Percentiles rank a stretch among this genome's conserved stretches.
phyloP scores from a whole-genome alignment of 2,329 filamentous ascomycete genomes.

The Neonectria coccinea region DNA sequence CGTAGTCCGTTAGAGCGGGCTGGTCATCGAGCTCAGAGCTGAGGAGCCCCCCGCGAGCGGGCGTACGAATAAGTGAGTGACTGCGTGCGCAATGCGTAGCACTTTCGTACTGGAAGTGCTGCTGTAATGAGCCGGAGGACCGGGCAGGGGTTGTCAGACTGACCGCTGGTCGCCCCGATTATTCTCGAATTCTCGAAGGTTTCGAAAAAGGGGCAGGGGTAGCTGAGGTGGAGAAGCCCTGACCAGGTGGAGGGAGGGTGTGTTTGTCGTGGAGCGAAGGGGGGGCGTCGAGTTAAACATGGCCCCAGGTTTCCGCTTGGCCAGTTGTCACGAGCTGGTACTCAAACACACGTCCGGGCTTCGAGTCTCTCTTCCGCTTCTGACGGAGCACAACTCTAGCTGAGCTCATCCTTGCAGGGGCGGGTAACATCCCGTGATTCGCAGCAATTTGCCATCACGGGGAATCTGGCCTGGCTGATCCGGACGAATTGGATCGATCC shows the following conservation, averaged over 20 bases:
- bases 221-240: conserved; percentile 38
- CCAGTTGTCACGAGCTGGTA: conserved; percentile 23
- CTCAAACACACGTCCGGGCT: conserved; percentile 5
- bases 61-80: conserved; percentile 4
- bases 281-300: conserved; percentile 4
- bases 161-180: conserved; percentile 47
- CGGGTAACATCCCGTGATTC: conserved; percentile 40
- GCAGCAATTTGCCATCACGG: conserved; percentile 41
- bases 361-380: background rate
- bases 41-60: conserved; percentile 28
- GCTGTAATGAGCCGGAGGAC: conserved; percentile 31
- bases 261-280: background rate
- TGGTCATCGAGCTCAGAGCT: conserved; percentile 41
- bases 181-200: conserved; percentile 47
- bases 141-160: conserved; percentile 39
- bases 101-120: conserved; percentile 21
- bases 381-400: conserved; percentile 17
- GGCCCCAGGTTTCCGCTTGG: background rate
- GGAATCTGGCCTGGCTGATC: conserved; percentile 39
- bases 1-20: conserved; percentile 3
- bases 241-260: conserved; percentile 33
- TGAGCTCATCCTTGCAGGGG: conserved; percentile 35
- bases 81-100: background rate
- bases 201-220: conserved; percentile 47
- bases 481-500: conserved; percentile 46